Evolutionary conservation across 345 rosid species (phyloP).

Genomic region (Trapa incisa): DNA sequence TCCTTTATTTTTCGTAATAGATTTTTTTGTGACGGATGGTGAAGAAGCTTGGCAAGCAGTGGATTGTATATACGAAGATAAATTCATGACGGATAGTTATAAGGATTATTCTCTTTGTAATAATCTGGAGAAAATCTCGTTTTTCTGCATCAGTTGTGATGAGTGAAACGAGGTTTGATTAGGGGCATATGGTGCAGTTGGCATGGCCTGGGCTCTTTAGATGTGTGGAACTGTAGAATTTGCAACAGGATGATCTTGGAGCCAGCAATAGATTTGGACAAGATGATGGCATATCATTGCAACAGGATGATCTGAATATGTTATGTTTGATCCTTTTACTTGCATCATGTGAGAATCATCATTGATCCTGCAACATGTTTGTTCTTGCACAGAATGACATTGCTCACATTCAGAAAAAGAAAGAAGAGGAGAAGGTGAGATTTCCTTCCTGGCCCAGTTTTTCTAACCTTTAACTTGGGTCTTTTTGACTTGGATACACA

Average conservation of each 20-base stretch:
- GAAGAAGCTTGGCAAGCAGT: neutral
- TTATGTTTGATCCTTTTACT: neutral
- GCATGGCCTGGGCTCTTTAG: no score
- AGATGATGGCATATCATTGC: no score
- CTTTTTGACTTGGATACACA: neutral
- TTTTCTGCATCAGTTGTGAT: no score
- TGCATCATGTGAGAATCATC: neutral
- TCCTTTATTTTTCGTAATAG: neutral
- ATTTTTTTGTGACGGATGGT: neutral
- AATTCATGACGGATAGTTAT: neutral
- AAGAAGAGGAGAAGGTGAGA: constrained; percentile 63
- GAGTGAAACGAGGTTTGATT: no score
- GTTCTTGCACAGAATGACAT: constrained; percentile 32
- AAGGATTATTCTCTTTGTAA: neutral
- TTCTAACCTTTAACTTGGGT: neutral
- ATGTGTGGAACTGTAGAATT: no score
- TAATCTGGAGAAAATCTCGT: neutral
- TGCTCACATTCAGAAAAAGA: constrained; percentile 61
- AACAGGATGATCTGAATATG: no score
- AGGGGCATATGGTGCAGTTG: no score
- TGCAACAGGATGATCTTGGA: no score
- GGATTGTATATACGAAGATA: neutral
- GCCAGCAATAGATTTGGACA: no score
- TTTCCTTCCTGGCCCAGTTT: neutral
- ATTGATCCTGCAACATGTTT: neutral